Evolutionary conservation across 2,329 filamentous ascomycete genomes (phyloP).

Genomic region (Fusarium nodosum): DNA sequence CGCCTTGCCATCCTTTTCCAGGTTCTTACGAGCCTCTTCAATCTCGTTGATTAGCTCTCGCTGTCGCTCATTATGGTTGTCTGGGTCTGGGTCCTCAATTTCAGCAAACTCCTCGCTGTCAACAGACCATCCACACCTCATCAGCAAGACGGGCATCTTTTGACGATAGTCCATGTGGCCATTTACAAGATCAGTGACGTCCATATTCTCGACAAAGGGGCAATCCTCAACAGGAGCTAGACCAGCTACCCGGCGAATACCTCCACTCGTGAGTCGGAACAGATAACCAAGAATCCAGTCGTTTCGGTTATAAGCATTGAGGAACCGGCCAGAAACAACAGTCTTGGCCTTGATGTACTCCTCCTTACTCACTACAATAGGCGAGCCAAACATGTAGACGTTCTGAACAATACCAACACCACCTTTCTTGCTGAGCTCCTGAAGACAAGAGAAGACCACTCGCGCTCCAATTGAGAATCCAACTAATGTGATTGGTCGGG

Average conservation of each 20-base stretch:
- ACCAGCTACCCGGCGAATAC: slow-evolving; percentile 89
- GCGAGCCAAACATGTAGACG: slow-evolving; percentile 93
- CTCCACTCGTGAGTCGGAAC: slow-evolving; percentile 93
- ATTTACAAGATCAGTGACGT: slow-evolving; percentile 86
- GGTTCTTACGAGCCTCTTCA: slow-evolving; percentile 88
- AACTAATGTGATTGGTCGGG: slow-evolving; percentile 90
- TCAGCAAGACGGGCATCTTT: slow-evolving; percentile 88
- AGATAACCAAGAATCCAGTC: slow-evolving; percentile 98
- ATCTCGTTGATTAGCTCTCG: slow-evolving; percentile 96
- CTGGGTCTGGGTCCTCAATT: slow-evolving; percentile 97
- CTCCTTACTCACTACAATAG: slow-evolving; percentile 90
- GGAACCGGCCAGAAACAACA: slow-evolving; percentile 91
- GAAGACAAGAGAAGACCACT: slow-evolving; percentile 92
- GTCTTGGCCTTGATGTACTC: slow-evolving; percentile 85
- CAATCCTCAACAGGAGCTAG: slow-evolving; percentile 81
- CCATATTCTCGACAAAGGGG: slow-evolving; percentile 88
- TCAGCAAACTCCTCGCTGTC: slow-evolving; percentile 95
- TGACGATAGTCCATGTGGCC: slow-evolving; percentile 98
- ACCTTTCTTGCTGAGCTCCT: slow-evolving; percentile 86
- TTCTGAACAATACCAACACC: slow-evolving; percentile 93
- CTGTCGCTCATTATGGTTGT: slow-evolving; percentile 89
- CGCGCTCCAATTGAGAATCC: slow-evolving; percentile 94
- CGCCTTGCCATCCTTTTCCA: slow-evolving; percentile 83
- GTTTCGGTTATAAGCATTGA: slow-evolving; percentile 93
- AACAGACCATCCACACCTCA: slow-evolving; percentile 90